Evolutionary conservation across 371 early-diverging fungal genomes (phyloP).

Genomic region (Actinomortierella ambigua): DNA sequence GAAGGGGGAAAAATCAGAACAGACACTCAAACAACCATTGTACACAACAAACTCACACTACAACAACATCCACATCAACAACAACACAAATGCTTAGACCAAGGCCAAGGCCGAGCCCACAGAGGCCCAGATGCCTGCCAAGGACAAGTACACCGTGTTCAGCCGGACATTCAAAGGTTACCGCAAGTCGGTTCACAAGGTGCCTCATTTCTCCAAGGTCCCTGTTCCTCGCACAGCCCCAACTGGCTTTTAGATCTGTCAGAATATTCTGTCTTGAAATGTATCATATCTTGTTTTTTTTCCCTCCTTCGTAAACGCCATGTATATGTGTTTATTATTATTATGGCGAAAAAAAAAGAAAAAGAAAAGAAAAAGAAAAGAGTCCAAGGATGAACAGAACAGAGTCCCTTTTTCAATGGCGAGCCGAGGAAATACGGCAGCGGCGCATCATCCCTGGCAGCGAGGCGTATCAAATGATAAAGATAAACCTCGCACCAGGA

Average conservation of each 20-base stretch:
- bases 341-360: too few species aligned
- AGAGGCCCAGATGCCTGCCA: constrained; percentile 84
- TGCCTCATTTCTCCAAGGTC: constrained; percentile 93
- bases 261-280: too few species aligned
- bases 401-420: too few species aligned
- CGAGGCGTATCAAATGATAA: too few species aligned
- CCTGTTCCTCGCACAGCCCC: constrained; percentile 83
- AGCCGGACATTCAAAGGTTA: constrained; percentile 80
- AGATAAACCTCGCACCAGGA: too few species aligned
- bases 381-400: too few species aligned
- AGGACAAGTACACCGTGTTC: constrained; percentile 94
- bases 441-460: too few species aligned
- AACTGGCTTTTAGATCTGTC: constrained; percentile 64
- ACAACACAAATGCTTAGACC: constrained; percentile 49
- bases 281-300: too few species aligned
- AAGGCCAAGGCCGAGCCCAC: constrained; percentile 75
- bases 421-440: too few species aligned
- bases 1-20: neutral
- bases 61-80: neutral
- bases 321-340: too few species aligned
- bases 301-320: too few species aligned
- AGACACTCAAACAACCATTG: neutral
- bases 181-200: constrained; percentile 95
- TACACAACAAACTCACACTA: neutral
- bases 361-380: too few species aligned